phyloP scores from a whole-genome alignment of 495 filamentous ascomycete species.

The Daldinia concentrica region DNA sequence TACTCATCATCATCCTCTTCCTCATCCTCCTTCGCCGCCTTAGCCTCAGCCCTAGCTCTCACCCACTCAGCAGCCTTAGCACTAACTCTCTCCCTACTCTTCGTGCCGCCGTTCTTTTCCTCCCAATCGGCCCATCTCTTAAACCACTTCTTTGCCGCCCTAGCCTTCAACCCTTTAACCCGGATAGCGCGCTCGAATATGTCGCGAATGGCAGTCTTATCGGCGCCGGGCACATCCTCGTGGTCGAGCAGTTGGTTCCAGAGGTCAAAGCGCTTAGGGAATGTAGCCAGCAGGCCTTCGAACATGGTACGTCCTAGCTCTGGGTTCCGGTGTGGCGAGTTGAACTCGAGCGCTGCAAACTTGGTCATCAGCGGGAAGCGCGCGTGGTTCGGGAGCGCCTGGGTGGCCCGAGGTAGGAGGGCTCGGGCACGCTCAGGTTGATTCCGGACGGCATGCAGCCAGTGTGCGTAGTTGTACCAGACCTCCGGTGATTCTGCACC shows the following conservation, averaged over 20 bases:
- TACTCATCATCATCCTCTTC: slow-evolving; percentile 41
- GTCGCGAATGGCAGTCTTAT: slow-evolving; percentile 68
- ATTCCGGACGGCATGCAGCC: slow-evolving; percentile 76
- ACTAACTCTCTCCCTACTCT: slow-evolving; percentile 75
- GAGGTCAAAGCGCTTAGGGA: slow-evolving; percentile 86
- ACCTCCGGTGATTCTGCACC: slow-evolving; percentile 77
- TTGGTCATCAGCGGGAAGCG: slow-evolving; percentile 83
- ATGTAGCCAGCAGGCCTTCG: slow-evolving; percentile 83
- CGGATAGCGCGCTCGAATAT: slow-evolving; percentile 82
- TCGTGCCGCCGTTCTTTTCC: slow-evolving; percentile 74
- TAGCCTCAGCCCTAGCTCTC: slow-evolving; percentile 47
- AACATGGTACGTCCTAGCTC: slow-evolving; percentile 96
- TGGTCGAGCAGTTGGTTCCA: slow-evolving; percentile 93
- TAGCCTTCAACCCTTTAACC: slow-evolving; percentile 73
- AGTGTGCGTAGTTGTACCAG: slow-evolving; percentile 94
- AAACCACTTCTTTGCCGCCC: slow-evolving; percentile 82
- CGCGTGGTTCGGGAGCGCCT: slow-evolving; percentile 74
- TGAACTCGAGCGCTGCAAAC: slow-evolving; percentile 92
- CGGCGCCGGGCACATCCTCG: slow-evolving; percentile 63
- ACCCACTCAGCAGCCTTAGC: slow-evolving; percentile 76
- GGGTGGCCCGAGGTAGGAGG: slow-evolving; percentile 84
- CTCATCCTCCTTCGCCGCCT: slow-evolving; percentile 42
- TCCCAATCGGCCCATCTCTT: slow-evolving; percentile 85
- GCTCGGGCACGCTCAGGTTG: slow-evolving; percentile 78
- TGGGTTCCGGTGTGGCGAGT: slow-evolving; percentile 79